A percentile compares a stretch with the other conserved stretches of the same genome.
phyloP scores from a whole-genome alignment of 1,139 yeast genomes.

The Kodamaea arcana region DNA sequence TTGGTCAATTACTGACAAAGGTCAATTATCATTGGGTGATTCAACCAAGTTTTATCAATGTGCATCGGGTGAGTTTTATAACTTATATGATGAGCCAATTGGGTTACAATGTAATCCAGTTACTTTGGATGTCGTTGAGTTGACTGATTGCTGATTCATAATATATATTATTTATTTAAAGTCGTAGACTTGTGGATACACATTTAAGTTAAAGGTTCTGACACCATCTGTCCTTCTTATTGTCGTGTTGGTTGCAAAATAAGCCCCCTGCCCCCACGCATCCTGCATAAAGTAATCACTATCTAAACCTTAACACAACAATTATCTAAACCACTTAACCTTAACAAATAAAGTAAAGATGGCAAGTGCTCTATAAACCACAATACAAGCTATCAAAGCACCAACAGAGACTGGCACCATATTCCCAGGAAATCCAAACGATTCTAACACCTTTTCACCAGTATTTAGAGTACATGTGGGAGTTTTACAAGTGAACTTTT shows the following conservation, averaged over 20 bases:
- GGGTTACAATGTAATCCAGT: slow-evolving; percentile 36
- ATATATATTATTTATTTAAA: background rate
- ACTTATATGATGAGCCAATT: slow-evolving; percentile 32
- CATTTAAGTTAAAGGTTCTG: too few relatives aligned
- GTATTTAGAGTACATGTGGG: slow-evolving; percentile 38
- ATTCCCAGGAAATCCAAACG: slow-evolving; percentile 32
- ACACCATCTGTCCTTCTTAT: too few relatives aligned
- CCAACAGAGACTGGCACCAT: slow-evolving; percentile 19
- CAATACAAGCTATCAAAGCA: slow-evolving; percentile 34
- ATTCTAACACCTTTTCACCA: slow-evolving; percentile 45
- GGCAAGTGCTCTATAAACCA: slow-evolving; percentile 33
- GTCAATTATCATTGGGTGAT: slow-evolving; percentile 36
- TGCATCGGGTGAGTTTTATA: slow-evolving; percentile 41
- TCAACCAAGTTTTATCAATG: slow-evolving; percentile 38
- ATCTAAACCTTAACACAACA: too few relatives aligned
- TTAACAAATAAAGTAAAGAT: slow-evolving; percentile 22
- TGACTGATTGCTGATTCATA: slow-evolving; percentile 28
- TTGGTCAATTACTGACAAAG: slow-evolving; percentile 37
- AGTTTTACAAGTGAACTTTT: slow-evolving; percentile 14
- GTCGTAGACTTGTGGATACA: too few relatives aligned
- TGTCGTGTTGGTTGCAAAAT: too few relatives aligned
- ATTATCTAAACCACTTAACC: slow-evolving; percentile 23
- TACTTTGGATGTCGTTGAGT: slow-evolving; percentile 32
- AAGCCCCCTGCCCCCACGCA: too few relatives aligned
- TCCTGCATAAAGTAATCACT: too few relatives aligned